phyloP scores from a whole-genome alignment of 2,329 filamentous ascomycete genomes.

The Lachnellula hyalina region DNA sequence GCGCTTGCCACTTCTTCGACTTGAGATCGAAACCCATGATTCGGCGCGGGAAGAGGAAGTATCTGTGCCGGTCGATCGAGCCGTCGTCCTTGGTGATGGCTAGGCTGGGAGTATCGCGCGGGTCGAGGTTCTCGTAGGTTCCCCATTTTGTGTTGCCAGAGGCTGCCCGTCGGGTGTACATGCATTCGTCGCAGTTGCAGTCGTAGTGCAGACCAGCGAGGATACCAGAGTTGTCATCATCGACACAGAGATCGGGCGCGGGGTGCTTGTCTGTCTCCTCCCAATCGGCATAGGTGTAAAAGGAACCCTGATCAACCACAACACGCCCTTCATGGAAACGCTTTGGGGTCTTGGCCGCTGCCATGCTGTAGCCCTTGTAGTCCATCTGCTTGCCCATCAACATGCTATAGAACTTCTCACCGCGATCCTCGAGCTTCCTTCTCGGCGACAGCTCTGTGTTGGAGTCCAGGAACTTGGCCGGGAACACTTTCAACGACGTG shows the following conservation, averaged over 20 bases:
- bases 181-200: slow-evolving; percentile 16
- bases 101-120: slow-evolving; percentile 12
- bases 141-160: slow-evolving; percentile 18
- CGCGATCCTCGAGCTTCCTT: slow-evolving; percentile 17
- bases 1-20: slow-evolving; percentile 21
- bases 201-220: slow-evolving; percentile 18
- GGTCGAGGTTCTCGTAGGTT: slow-evolving; percentile 19
- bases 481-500: slow-evolving; percentile 25
- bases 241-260: slow-evolving; percentile 15
- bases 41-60: slow-evolving; percentile 18
- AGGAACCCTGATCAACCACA: slow-evolving; percentile 18
- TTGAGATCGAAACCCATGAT: slow-evolving; percentile 23
- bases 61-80: slow-evolving; percentile 9
- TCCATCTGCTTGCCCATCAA: slow-evolving; percentile 22
- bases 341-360: slow-evolving; percentile 18
- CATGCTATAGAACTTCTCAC: slow-evolving; percentile 22
- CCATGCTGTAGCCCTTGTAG: slow-evolving; percentile 21
- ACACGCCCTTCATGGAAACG: slow-evolving; percentile 19
- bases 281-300: slow-evolving; percentile 21
- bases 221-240: slow-evolving; percentile 19
- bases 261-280: slow-evolving; percentile 16
- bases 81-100: slow-evolving; percentile 3
- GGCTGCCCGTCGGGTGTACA: slow-evolving; percentile 15
- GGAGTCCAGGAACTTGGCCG: slow-evolving; percentile 16
- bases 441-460: slow-evolving; percentile 13